Percentiles rank a stretch among this genome's conserved stretches.
Conservation (phyloP, 139 green algal species). For the Pleodorina starrii region DNA sequence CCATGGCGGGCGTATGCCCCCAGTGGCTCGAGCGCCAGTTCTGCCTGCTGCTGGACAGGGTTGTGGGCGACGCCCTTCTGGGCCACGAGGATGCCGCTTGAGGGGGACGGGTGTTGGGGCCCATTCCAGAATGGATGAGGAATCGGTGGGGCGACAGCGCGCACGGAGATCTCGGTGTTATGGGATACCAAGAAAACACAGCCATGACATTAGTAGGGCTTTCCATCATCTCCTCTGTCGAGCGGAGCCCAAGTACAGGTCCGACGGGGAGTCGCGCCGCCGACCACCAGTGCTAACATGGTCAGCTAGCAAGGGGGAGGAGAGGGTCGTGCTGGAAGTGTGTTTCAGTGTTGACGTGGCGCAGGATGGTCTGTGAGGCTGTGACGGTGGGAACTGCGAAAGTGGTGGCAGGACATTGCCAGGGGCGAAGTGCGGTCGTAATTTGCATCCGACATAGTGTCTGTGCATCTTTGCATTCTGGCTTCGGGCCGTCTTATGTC, state of each 20-base stretch:
- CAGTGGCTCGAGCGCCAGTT: neutral
- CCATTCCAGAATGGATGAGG: neutral
- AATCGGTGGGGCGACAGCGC: neutral
- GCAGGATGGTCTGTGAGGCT: no score
- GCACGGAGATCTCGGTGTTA: neutral
- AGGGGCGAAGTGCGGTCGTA: no score
- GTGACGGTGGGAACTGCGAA: no score
- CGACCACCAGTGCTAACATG: neutral
- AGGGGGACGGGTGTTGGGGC: neutral
- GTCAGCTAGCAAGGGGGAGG: no score
- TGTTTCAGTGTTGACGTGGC: no score
- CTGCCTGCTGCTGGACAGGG: neutral
- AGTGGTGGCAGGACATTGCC: no score
- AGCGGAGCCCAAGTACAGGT: no score
- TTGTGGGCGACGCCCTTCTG: slow-evolving; percentile 1
- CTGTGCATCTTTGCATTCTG: neutral
- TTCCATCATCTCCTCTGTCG: neutral
- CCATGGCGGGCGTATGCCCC: neutral
- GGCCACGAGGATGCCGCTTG: neutral
- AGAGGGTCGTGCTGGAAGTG: no score
- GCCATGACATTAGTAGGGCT: neutral
- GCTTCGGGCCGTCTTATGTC: neutral
- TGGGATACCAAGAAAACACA: neutral
- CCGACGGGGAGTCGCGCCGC: neutral
- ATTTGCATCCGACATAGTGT: no score